phyloP scores from a whole-genome alignment of 2,329 filamentous ascomycete genomes.

The Phialophora macrospora region DNA sequence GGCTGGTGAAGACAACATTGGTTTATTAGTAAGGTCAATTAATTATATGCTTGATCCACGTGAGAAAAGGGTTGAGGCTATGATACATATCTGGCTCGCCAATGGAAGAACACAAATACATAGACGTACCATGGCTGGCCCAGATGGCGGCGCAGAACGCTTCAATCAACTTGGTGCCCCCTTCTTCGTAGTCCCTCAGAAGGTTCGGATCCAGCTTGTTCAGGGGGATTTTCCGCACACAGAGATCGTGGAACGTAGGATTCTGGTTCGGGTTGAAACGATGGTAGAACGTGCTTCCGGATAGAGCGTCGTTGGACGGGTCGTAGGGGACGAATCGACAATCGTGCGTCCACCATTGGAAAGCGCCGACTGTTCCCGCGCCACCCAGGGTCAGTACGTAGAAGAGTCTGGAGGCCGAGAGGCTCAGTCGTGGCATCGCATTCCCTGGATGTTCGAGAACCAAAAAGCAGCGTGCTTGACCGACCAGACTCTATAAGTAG shows the following conservation, averaged over 20 bases:
- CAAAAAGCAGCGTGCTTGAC: not conserved
- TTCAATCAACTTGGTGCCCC: not conserved
- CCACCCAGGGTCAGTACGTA: not conserved
- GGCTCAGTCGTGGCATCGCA: not conserved
- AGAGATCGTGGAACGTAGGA: not conserved
- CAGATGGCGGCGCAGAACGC: constrained; percentile 1
- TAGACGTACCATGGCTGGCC: not conserved
- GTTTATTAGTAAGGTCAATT: not conserved
- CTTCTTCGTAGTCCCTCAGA: not conserved
- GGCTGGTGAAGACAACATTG: constrained; percentile 44
- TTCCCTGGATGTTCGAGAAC: not conserved
- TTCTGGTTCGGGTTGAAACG: not conserved
- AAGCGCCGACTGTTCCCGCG: not conserved
- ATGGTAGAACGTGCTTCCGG: not conserved
- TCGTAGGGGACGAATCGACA: not conserved
- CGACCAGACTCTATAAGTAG: not conserved
- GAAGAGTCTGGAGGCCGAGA: not conserved
- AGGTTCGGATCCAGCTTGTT: not conserved
- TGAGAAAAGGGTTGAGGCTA: too few relatives aligned
- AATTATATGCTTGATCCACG: too few relatives aligned
- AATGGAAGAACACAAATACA: too few relatives aligned
- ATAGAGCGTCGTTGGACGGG: not conserved
- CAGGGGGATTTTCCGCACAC: not conserved
- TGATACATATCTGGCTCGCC: too few relatives aligned
- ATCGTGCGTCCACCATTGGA: not conserved